Evolutionary conservation across 148 eudicot species (phyloP).

Genomic region (Oxyria digyna): DNA sequence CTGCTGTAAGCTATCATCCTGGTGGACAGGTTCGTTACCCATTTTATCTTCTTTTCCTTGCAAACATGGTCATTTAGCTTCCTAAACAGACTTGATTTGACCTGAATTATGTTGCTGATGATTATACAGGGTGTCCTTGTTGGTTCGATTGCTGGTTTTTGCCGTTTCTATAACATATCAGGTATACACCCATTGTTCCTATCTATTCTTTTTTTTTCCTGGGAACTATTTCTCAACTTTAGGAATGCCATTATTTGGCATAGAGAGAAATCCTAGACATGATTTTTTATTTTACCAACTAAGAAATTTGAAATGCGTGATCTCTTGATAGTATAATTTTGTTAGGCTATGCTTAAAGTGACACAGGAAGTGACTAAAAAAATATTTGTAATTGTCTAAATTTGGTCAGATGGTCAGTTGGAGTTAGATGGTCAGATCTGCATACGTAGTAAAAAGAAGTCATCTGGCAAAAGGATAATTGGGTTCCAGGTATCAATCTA

Average conservation of each 20-base stretch:
- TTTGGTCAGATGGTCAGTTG: slow-evolving; percentile 46
- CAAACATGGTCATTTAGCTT: background rate
- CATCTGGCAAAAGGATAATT: slow-evolving; percentile 69
- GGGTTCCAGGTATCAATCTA: slow-evolving; percentile 57
- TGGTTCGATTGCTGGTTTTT: slow-evolving; percentile 63
- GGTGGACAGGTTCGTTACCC: slow-evolving; percentile 56
- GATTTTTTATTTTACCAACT: background rate
- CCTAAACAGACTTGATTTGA: slow-evolving; percentile 1
- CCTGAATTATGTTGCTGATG: background rate
- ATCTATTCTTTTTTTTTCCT: background rate
- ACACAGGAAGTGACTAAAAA: background rate
- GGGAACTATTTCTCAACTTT: background rate
- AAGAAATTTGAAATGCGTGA: too few relatives aligned
- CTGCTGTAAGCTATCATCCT: slow-evolving; percentile 84
- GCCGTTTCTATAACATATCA: slow-evolving; percentile 47
- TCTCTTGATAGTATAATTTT: background rate
- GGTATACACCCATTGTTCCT: slow-evolving; percentile 20
- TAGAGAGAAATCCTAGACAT: background rate
- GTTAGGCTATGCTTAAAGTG: background rate
- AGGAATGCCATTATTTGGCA: background rate
- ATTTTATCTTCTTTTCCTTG: background rate
- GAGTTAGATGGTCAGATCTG: slow-evolving; percentile 52
- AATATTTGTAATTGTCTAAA: background rate
- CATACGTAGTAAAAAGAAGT: slow-evolving; percentile 61
- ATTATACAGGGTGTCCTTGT: slow-evolving; percentile 57